These are phyloP conservation scores for Metarhizium album DNA, from an alignment of 2,329 filamentous ascomycete species.

Conservation along the genomic window DNA sequence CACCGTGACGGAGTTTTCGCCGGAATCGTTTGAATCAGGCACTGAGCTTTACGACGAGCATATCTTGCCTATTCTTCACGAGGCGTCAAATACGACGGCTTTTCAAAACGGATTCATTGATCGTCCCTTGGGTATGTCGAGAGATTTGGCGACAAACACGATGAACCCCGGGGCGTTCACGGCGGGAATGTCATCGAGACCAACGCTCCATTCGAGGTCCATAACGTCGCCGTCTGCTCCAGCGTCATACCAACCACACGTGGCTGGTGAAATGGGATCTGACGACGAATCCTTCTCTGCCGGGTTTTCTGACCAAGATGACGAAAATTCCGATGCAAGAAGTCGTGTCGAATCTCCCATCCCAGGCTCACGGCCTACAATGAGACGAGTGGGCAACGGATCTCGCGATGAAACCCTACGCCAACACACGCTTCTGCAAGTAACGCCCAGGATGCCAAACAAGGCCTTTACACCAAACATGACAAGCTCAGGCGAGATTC, in stretches of 20 bases:
- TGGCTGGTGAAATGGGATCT: slow-evolving; percentile 51
- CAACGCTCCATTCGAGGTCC: slow-evolving; percentile 67
- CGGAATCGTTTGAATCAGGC: slow-evolving; percentile 58
- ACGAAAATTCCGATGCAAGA: slow-evolving; percentile 42
- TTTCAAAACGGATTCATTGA: slow-evolving; percentile 89
- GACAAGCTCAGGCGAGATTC: slow-evolving; percentile 26
- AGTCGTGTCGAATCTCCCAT: slow-evolving; percentile 50
- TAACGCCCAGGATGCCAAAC: slow-evolving; percentile 30
- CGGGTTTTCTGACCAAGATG: slow-evolving; percentile 69
- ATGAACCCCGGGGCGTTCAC: slow-evolving; percentile 54
- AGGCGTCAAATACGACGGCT: slow-evolving; percentile 67
- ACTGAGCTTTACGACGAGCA: slow-evolving; percentile 88
- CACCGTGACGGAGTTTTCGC: slow-evolving; percentile 54
- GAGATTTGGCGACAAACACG: slow-evolving; percentile 48
- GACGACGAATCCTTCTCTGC: slow-evolving; percentile 69
- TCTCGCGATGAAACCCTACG: slow-evolving; percentile 23
- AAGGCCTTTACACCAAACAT: slow-evolving; percentile 22
- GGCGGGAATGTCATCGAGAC: slow-evolving; percentile 37
- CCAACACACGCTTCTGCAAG: slow-evolving; percentile 26
- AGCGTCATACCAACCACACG: slow-evolving; percentile 41
- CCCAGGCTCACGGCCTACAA: slow-evolving; percentile 40
- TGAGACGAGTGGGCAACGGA: slow-evolving; percentile 20
- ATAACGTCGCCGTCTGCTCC: slow-evolving; percentile 68
- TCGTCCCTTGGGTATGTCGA: slow-evolving; percentile 48
- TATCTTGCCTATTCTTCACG: slow-evolving; percentile 79